Evolutionary conservation across 108 stramenopile species (phyloP), one percentile per base, ranked within the genome.

Genomic region (Skeletonema potamos): DNA sequence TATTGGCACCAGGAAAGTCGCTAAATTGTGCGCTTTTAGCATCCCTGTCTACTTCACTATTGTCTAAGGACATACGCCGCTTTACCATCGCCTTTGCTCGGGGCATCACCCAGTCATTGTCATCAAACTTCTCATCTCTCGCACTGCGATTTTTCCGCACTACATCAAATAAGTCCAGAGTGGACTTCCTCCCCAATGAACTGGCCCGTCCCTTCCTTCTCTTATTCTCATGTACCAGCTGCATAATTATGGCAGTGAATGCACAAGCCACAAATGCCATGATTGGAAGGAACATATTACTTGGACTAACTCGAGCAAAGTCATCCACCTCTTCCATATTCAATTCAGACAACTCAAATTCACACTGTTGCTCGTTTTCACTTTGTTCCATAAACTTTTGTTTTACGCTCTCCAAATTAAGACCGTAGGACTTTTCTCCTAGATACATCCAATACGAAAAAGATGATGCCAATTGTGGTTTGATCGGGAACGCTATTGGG

Each of bases 401-500:
- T 17, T 61, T 66, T 2, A 18, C 27, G 6, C 41, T 27, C 48
- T 74, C 58, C 6, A 74, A n/a, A 1, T 57, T 46, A 15, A 61
- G 18, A 24, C 20, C 58, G 27, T 66, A 30, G 27, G 32, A 59
- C 46, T 66, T 65, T 48, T 66, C 58, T 18, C 46, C 73, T 13
- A 59, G 32, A 18, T 36, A 41, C 27, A 73, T 73, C 72, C 72
- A 73, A 37, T 73, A 65, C 3, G 63, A 65, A 8, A 74, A 22
- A 3, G 58, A 65, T 5, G 73, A 48, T 34, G 57, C 61, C n/a
- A 72, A 27, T 37, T 62, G 12, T n/a, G 62, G 51, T 13, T 20
- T 60, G 28, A 74, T 54, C n/a, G 73, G 65, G 26, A 74, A 74
- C 1, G 65, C 65, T 0, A 74, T 74, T 28, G 65, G 65, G 22